Conservation (phyloP, 73 alveolate species). For the Uronychia binucleata region DNA sequence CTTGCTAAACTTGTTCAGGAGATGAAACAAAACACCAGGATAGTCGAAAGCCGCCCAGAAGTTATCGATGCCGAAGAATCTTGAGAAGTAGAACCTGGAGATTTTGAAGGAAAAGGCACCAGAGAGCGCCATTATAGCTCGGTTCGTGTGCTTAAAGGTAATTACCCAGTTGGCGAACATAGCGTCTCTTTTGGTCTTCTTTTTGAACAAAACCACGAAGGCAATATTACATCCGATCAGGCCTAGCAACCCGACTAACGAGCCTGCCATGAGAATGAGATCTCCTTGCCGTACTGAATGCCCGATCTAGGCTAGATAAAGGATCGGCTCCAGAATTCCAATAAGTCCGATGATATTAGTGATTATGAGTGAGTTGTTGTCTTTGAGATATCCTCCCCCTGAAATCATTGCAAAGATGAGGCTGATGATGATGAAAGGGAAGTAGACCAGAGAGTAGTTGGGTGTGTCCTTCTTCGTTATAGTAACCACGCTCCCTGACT, state of each 20-base stretch:
- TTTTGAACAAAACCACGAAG: not conserved
- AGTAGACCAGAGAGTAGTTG: not conserved
- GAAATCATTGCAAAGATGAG: not conserved
- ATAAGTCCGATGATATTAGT: conserved; percentile 8
- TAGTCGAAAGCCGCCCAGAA: conserved; percentile 46
- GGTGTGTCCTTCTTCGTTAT: not conserved
- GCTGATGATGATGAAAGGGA: conserved; percentile 24
- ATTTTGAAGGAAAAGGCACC: conserved; percentile 15
- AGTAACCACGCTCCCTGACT: not conserved
- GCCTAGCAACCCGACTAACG: not conserved
- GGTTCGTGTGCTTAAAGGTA: not conserved
- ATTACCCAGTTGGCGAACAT: conserved; percentile 9
- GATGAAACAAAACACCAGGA: conserved; percentile 27
- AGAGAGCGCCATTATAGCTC: conserved; percentile 6
- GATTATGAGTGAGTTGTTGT: conserved; percentile 3
- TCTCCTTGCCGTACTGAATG: not conserved
- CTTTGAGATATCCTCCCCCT: conserved; percentile 9
- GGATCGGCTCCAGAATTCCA: conserved; percentile 24
- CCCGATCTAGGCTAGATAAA: not conserved
- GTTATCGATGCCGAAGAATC: conserved; percentile 25
- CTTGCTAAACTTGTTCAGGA: conserved; percentile 11
- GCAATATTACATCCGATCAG: conserved; percentile 3
- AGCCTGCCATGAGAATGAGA: not conserved
- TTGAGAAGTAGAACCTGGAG: conserved; percentile 17
- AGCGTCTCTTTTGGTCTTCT: not conserved